Evolutionary conservation across 192 early-diverging fungal genomes (phyloP), one percentile per base, ranked within the genome.

Genomic region (Entomortierella lignicola): DNA sequence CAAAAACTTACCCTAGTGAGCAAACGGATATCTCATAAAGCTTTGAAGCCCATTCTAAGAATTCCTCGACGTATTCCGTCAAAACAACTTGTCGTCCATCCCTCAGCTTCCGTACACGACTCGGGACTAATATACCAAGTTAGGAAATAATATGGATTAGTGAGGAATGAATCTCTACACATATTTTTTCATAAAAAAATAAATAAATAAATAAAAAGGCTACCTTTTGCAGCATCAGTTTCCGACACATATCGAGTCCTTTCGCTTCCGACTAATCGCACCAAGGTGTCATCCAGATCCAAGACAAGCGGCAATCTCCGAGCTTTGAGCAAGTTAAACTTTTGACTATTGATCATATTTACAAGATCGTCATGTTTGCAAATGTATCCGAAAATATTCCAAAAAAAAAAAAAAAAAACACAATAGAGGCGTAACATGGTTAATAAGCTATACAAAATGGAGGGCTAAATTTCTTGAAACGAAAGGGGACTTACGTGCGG

Each of bases 201-300:
- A 43, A 47, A 31, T 39, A 44, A 55, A 42, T 34, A 66, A 10
- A 55, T 26, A 29, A 20, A 20, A 15, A 47, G 15, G 2, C 5
- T 68, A 68, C 72, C 72, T 63, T 31, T 77, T 27, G 60, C 66
- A 12, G 72, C 72, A 30, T 77, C 83, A 5, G 55, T 39, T 56
- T 89, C 85, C 21, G 90, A 86, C 0, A 93, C 88, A 82, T 92
- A 91, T 52, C 89, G 80, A 30, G 79, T 79, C 29, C 82, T 82
- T 30, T 86, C 86, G 68, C 86, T 85, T 12, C 90, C 91, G 29
- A 92, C 89, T 13, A 91, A 81, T 0, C 92, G 83, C 18, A 94
- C 91, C 0, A 94, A 77, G 0, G 92, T 94, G 69, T 94, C 92
- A 71, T 94, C 92, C 42, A 94, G 71, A 80, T 94, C 92, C 23